Base-by-base conservation (phyloP, 192 early-diverging fungal genomes). In the Coemansia sp. region DNA sequence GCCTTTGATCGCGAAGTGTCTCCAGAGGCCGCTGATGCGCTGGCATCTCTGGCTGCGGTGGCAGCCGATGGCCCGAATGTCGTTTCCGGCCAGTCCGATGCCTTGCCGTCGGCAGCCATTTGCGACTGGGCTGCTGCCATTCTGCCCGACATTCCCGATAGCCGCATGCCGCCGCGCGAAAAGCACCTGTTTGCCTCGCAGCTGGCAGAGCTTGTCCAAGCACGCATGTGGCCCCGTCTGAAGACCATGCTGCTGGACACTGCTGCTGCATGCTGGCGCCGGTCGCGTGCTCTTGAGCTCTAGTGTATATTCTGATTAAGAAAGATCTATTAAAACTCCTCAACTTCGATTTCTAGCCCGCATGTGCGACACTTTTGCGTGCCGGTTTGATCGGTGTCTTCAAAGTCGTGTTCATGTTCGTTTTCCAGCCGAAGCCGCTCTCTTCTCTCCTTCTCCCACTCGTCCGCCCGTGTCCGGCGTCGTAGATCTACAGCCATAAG, bases 391-490 rank as follows among this genome's bases (percentile, higher is more conserved):
- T 74, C 76, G 4, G 76, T 61, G 5, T 80, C 62, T 39, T 84
- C 88, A 69, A 82, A 96, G 44, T 65, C 64, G 51, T 96, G 93
- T 12, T 84, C 83, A 63, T 96, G 93, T 26, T 73, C 65, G 10
- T 51, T 68, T 28, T 90, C 80, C 12, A 84, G 64, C 17, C 75
- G 64, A n/a, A 81, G 80, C 32, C 61, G 56, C 50, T 76, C 58
- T 6, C 72, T 51, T 8, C 66, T 58, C 7, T 39, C 52, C 38
- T 85, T 66, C 60, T 84, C 76, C 83, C 85, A 88, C 17, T 80
- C 72, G 38, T 87, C 87, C 5, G 88, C 91, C 26, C 89, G 78
- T 0, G 92, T 93, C 50, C 88, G 84, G 41, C 84, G 85, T 37
- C 90, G 82, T 42, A 93, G 66, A 57, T 92, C 90, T 84, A 71